A percentile compares a stretch with the other conserved stretches of the same genome.
Evolutionary conservation across 306 rosid species (phyloP).

Genomic region (Trifolium subterraneum): DNA sequence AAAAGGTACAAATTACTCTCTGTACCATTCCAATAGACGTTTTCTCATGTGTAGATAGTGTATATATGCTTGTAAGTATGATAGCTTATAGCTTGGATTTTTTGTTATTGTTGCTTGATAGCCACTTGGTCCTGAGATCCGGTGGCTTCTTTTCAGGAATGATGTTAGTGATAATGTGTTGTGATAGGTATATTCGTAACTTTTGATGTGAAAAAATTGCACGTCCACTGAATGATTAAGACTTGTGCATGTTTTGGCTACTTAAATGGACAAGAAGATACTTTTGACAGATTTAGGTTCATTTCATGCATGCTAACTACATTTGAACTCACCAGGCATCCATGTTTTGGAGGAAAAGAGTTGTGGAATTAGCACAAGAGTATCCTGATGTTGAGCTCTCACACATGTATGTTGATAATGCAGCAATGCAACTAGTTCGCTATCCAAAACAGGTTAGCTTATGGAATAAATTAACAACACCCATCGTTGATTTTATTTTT

Average conservation of each 20-base stretch:
- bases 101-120: neutral
- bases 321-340: slow-evolving; percentile 68
- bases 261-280: slow-evolving; percentile 20
- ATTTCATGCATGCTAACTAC: slow-evolving; percentile 2
- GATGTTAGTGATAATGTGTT: neutral
- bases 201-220: slow-evolving; percentile 24
- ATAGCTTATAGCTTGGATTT: neutral
- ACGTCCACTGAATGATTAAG: neutral
- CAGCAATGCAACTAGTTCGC: slow-evolving; percentile 93
- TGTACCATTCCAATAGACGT: neutral
- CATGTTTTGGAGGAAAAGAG: slow-evolving; percentile 88
- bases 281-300: slow-evolving; percentile 28
- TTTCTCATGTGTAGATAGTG: neutral
- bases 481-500: slow-evolving; percentile 36
- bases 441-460: slow-evolving; percentile 86
- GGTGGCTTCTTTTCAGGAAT: neutral
- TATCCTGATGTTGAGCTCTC: slow-evolving; percentile 93
- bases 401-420: slow-evolving; percentile 97
- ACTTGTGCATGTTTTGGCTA: slow-evolving; percentile 21
- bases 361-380: slow-evolving; percentile 64
- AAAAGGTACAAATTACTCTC: neutral
- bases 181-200: neutral
- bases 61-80: neutral
- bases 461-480: slow-evolving; percentile 22
- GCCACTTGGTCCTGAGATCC: neutral